A percentile compares a stretch with the other conserved stretches of the same genome.
Conservation (phyloP, 2,329 filamentous ascomycete genomes). For the Sporothrix variecibatus region DNA sequence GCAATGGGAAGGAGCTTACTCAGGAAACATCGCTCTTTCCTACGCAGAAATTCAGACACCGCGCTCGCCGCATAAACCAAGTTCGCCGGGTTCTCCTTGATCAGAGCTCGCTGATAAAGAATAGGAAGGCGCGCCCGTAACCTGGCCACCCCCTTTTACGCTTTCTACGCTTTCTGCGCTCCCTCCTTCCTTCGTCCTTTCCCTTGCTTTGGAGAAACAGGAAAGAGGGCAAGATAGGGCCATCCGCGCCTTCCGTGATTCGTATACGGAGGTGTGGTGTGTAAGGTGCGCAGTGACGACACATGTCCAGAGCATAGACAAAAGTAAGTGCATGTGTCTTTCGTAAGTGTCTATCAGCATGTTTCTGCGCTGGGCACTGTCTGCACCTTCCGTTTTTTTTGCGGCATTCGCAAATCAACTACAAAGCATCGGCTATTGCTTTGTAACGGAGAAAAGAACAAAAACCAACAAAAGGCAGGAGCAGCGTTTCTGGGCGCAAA, state of each 20-base stretch:
- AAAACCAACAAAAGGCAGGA: background rate
- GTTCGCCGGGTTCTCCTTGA: background rate
- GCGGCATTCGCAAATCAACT: background rate
- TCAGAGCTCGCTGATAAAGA: conserved; percentile 4
- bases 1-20: conserved; percentile 25
- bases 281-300: background rate
- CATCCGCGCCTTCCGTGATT: conserved; percentile 24
- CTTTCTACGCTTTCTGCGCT: background rate
- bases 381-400: conserved; percentile 2
- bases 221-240: background rate
- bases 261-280: conserved; percentile 2
- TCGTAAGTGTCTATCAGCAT: conserved; percentile 13
- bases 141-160: background rate
- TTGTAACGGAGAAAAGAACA: background rate
- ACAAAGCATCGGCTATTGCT: conserved; percentile 9
- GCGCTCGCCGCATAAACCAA: background rate
- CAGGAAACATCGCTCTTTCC: conserved; percentile 24
- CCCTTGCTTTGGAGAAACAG: background rate
- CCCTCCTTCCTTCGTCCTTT: background rate
- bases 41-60: conserved; percentile 22
- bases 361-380: conserved; percentile 3
- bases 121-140: background rate
- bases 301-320: background rate
- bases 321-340: background rate
- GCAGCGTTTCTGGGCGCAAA: background rate